Evolutionary conservation across 129 eudicot species (phyloP), one percentile per base, ranked within the genome.

Genomic region (Chrysanthemum makinoi): DNA sequence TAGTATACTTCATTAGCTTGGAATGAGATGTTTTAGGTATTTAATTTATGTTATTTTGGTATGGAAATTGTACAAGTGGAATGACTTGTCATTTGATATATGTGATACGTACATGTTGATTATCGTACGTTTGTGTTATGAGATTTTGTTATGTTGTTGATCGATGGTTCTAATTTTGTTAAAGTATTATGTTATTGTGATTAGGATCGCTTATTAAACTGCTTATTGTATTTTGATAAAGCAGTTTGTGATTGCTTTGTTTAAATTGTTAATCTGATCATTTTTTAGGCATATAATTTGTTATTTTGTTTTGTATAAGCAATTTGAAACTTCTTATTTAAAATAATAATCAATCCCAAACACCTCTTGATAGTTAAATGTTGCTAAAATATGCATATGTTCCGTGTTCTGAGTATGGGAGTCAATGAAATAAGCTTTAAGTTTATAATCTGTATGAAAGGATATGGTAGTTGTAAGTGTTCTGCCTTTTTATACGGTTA

Each of bases 141-240:
- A 51, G n/a, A 14, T 52, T 64, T 39, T 73, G 56, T 30, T 51
- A 35, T 70, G 59, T 46, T 77, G 57, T 77, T 54, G 67, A 49
- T 39, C 10, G 44, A 39, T 39, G 76, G 52, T 77, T 52, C 71
- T 44, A 60, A 53, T 65, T 63, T 30, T 39, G 15, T 39, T 39
- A 6, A 39, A 6, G 44, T 39, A 6, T 39, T 6, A 39, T 39
- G 44, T 39, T 33, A 28, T 3, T 28, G 33, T 5, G 5, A 33
- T 33, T 33, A 33, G 39, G 39, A 33, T 33, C 5, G 39, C 39
- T 33, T 33, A 33, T 33, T 33, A 33, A 30, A 3, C 39, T 33
- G 39, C 39, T 33, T 33, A 33, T 33, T 33, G 5, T n/a, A n/a
- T n/a, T n/a, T n/a, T n/a, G n/a, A n/a, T n/a, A n/a, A n/a, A n/a